phyloP scores from a whole-genome alignment of 305 asterid genomes.

The Fraxinus latifolia region DNA sequence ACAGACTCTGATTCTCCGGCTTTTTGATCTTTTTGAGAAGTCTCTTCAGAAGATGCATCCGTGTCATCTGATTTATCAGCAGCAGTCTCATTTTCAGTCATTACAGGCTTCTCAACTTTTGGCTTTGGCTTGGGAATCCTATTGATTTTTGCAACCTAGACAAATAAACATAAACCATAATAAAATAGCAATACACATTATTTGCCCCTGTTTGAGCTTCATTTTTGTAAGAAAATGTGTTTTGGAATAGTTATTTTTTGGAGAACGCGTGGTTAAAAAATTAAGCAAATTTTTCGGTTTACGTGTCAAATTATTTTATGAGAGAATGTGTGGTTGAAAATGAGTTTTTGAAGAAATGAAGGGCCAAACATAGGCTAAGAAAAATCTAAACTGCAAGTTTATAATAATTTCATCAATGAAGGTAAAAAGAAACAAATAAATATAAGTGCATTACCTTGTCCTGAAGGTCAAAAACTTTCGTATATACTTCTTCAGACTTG shows the following conservation, averaged over 20 bases:
- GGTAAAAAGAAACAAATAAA: neutral
- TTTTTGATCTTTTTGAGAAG: conserved; percentile 42
- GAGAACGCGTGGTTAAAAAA: too few species aligned
- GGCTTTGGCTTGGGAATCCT: conserved; percentile 95
- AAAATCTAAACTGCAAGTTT: conserved; percentile 6
- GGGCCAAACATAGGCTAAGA: neutral
- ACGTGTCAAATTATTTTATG: too few species aligned
- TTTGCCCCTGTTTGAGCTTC: too few species aligned
- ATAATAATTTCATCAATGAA: neutral
- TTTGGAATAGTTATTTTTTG: too few species aligned
- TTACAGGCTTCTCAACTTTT: conserved; percentile 68
- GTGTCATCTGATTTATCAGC: conserved; percentile 42
- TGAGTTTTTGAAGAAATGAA: too few species aligned
- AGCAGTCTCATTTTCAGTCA: conserved; percentile 46
- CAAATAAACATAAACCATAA: neutral
- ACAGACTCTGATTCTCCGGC: conserved; percentile 37
- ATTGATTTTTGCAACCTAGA: conserved; percentile 67
- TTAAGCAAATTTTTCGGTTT: too few species aligned
- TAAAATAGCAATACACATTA: neutral
- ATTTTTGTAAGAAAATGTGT: too few species aligned
- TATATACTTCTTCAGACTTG: conserved; percentile 81
- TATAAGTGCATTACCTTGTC: conserved; percentile 58
- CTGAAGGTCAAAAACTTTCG: conserved; percentile 71
- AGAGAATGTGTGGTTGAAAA: too few species aligned
- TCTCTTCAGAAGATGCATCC: conserved; percentile 46